phyloP scores from a whole-genome alignment of 2,329 filamentous ascomycete genomes.

The Mariannaea elegans region DNA sequence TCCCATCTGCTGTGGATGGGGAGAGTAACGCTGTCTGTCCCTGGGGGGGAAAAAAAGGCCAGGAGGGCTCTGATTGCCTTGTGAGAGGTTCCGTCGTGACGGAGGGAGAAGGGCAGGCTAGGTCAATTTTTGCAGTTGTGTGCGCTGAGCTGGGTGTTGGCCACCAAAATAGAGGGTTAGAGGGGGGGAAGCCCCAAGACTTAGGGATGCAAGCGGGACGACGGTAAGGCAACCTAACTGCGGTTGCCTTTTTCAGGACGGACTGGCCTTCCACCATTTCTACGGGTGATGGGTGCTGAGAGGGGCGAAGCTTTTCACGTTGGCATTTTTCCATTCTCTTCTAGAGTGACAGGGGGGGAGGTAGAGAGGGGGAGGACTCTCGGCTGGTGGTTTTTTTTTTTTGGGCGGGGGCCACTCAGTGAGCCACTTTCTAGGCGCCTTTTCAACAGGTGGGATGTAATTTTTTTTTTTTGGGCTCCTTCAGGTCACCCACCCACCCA shows the following conservation, averaged over 20 bases:
- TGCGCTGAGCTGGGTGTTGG: conserved; percentile 6
- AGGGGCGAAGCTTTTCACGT: too few relatives aligned
- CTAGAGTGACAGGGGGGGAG: conserved; percentile 5
- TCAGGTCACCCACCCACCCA: conserved; percentile 17
- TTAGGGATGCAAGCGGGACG: conserved; percentile 8
- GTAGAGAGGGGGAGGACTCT: conserved; percentile 1
- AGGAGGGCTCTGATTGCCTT: background rate
- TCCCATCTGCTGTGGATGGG: conserved; percentile 13
- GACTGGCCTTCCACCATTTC: background rate
- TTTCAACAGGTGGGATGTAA: background rate
- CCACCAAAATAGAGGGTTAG: conserved; percentile 11
- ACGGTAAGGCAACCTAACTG: background rate
- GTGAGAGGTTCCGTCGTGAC: conserved; percentile 1
- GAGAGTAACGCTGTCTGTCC: conserved; percentile 2
- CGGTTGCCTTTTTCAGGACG: conserved; percentile 8
- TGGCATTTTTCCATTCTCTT: background rate
- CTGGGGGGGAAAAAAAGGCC: background rate
- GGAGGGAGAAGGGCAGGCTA: background rate
- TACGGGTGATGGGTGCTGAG: background rate
- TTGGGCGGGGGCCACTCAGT: conserved; percentile 14
- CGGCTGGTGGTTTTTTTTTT: conserved; percentile 3
- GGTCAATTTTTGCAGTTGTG: conserved; percentile 8
- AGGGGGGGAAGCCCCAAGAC: conserved; percentile 5
- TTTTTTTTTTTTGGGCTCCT: conserved; percentile 29
- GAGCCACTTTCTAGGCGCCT: conserved; percentile 15